A percentile compares a stretch with the other conserved stretches of the same genome.
These are phyloP conservation scores for Rhodomyrtus tomentosa DNA, from an alignment of 345 rosid genomes.

Conservation along the genomic window DNA sequence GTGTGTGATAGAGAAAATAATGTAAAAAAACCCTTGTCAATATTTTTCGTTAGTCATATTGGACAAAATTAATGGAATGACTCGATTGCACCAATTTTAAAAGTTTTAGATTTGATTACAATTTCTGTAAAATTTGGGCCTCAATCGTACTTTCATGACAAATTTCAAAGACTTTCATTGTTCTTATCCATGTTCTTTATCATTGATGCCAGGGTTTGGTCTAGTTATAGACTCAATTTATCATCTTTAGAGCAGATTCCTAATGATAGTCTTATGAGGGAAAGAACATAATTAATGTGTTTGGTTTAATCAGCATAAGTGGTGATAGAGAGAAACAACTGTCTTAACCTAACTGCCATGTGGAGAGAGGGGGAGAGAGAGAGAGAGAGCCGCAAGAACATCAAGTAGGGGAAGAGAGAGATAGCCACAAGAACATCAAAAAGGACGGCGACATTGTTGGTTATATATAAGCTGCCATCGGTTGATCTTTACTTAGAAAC, in stretches of 20 bases:
- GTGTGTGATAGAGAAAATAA: too few species aligned
- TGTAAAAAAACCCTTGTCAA: too few species aligned
- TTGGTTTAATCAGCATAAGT: not conserved
- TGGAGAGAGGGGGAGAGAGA: not conserved
- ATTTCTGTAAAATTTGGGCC: too few species aligned
- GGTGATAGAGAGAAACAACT: not conserved
- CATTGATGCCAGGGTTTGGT: not conserved
- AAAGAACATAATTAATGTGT: not conserved
- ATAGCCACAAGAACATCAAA: slow-evolving; percentile 23
- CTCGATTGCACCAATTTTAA: too few species aligned
- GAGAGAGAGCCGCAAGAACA: slow-evolving; percentile 17
- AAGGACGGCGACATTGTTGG: slow-evolving; percentile 14
- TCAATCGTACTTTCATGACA: too few species aligned
- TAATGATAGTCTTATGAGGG: not conserved
- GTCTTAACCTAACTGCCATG: not conserved
- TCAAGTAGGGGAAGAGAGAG: slow-evolving; percentile 6
- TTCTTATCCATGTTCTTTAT: not conserved
- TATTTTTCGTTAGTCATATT: too few species aligned
- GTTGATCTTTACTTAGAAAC: not conserved
- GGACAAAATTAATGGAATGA: too few species aligned
- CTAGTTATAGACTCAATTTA: not conserved
- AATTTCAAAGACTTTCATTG: too few species aligned
- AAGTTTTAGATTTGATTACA: too few species aligned
- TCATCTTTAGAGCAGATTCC: not conserved
- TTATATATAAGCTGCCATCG: not conserved